phyloP scores from a whole-genome alignment of 2,329 filamentous ascomycete species.

The Cladosporium sp. region DNA sequence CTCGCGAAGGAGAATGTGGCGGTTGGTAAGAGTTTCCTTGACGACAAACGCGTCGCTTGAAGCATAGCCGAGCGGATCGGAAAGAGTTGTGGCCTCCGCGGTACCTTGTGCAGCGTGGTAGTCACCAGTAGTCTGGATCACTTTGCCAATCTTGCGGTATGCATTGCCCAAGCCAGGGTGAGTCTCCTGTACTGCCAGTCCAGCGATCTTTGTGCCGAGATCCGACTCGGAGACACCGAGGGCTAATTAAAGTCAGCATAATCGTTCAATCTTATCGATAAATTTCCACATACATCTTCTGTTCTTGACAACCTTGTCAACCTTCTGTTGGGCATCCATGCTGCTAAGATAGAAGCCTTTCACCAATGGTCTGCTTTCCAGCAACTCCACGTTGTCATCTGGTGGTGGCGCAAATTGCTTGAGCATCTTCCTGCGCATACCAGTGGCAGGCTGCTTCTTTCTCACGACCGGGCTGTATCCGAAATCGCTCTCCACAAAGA shows the following conservation, averaged over 20 bases:
- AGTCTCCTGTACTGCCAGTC: conserved; percentile 86
- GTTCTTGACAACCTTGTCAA: conserved; percentile 90
- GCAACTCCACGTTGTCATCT: conserved; percentile 93
- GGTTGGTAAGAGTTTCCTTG: conserved; percentile 96
- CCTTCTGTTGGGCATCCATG: conserved; percentile 96
- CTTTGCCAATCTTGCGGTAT: conserved; percentile 91
- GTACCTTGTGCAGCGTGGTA: conserved; percentile 96
- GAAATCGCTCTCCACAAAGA: conserved; percentile 99
- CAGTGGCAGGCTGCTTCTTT: conserved; percentile 95
- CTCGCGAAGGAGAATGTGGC: conserved; percentile 92
- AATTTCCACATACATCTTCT: conserved; percentile 68
- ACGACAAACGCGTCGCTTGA: conserved; percentile 96
- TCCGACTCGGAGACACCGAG: conserved; percentile 90
- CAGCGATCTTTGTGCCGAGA: conserved; percentile 84
- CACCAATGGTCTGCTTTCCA: conserved; percentile 84
- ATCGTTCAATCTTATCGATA: background rate
- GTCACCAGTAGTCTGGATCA: conserved; percentile 90
- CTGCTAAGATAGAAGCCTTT: conserved; percentile 94
- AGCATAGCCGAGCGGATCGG: conserved; percentile 91
- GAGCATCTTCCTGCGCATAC: conserved; percentile 88
- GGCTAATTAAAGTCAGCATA: conserved; percentile 57
- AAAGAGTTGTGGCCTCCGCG: conserved; percentile 90
- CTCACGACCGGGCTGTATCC: conserved; percentile 95
- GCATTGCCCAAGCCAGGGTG: conserved; percentile 85
- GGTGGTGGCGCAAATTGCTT: conserved; percentile 98